Conservation (phyloP, 176 grass and related monocot genomes). For the Poa annua region DNA sequence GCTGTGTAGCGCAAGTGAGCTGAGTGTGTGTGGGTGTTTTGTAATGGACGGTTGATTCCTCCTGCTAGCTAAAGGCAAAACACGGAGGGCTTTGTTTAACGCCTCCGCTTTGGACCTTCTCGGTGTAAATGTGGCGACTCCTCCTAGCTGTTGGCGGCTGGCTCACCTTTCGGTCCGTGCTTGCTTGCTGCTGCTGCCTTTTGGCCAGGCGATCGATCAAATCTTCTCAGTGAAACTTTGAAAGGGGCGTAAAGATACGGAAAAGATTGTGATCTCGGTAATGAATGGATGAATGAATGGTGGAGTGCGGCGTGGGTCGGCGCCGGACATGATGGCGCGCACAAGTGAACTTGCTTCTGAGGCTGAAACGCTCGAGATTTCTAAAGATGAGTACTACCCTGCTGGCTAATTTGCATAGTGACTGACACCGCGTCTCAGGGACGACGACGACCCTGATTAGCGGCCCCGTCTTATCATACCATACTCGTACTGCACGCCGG, state of each 20-base stretch:
- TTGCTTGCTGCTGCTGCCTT: constrained; percentile 27
- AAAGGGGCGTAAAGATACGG: constrained; percentile 46
- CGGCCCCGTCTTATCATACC: constrained; percentile 38
- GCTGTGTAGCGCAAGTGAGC: constrained; percentile 43
- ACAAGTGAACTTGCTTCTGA: constrained; percentile 9
- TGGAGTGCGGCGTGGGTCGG: constrained; percentile 39
- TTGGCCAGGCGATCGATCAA: constrained; percentile 4
- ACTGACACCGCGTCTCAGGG: constrained; percentile 12
- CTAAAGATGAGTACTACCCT: not conserved
- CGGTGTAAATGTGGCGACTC: constrained; percentile 25
- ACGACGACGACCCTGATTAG: constrained; percentile 30
- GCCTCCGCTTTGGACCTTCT: constrained; percentile 25
- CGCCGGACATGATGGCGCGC: constrained; percentile 50
- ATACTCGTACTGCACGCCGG: constrained; percentile 29
- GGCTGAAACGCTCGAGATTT: constrained; percentile 14
- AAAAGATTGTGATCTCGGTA: constrained; percentile 21
- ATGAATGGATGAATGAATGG: constrained; percentile 20
- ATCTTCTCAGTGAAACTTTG: constrained; percentile 34
- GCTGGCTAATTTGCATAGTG: constrained; percentile 19
- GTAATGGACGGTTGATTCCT: constrained; percentile 56
- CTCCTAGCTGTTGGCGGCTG: constrained; percentile 23
- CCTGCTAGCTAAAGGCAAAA: constrained; percentile 57
- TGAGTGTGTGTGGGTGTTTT: not conserved
- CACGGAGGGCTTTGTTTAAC: constrained; percentile 47
- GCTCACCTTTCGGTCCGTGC: constrained; percentile 30